Evolutionary conservation across 768 basidiomycete species (phyloP).

Genomic region (Trametes villosa): DNA sequence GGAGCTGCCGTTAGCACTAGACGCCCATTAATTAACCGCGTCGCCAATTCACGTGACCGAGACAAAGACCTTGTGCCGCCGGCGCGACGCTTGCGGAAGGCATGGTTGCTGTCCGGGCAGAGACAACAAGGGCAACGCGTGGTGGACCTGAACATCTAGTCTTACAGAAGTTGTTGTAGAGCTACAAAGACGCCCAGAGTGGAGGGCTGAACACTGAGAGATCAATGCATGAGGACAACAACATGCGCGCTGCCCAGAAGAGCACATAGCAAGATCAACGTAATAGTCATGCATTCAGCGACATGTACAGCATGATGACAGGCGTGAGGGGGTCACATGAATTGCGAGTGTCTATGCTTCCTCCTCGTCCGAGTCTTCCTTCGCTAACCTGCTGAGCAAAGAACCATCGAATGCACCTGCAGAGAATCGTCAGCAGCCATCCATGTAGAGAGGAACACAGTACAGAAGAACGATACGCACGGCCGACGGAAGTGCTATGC

Average conservation of each 20-base stretch:
- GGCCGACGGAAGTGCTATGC: slow-evolving; percentile 40
- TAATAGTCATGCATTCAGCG: neutral
- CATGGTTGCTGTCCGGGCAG: no score
- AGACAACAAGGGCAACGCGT: no score
- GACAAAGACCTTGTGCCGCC: neutral
- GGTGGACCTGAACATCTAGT: no score
- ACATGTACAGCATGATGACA: neutral
- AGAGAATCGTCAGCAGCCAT: neutral
- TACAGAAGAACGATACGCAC: slow-evolving; percentile 32
- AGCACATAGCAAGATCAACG: neutral
- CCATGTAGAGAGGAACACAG: neutral
- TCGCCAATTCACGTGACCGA: slow-evolving; percentile 22
- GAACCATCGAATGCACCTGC: slow-evolving; percentile 35
- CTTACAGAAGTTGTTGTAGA: no score
- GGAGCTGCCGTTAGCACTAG: slow-evolving; percentile 3
- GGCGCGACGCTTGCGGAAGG: no score
- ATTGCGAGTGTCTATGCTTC: neutral
- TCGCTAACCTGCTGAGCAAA: slow-evolving; percentile 28
- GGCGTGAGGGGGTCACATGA: neutral
- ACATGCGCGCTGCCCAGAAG: no score
- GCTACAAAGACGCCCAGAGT: no score
- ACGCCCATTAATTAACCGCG: slow-evolving; percentile 18
- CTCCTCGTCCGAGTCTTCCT: slow-evolving; percentile 28
- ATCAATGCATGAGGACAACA: no score
- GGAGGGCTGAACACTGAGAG: no score